Evolutionary conservation across 768 basidiomycete species (phyloP).

Genomic region (Amanita pseudoporphyria): DNA sequence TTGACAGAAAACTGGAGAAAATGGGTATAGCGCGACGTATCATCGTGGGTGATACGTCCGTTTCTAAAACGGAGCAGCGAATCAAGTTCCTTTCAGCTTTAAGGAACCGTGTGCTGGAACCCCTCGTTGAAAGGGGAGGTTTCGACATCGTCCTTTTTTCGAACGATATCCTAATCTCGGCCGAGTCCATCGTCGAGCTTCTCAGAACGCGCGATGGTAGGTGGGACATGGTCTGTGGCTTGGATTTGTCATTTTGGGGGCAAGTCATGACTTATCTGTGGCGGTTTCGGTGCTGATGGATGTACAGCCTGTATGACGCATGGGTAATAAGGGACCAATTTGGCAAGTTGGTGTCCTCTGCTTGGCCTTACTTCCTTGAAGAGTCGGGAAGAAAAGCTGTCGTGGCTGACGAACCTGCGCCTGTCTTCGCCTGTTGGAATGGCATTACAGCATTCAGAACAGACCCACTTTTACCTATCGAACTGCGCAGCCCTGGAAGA

Average conservation of each 20-base stretch:
- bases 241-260: conserved; percentile 4
- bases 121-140: background rate
- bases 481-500: conserved; percentile 17
- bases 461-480: conserved; percentile 30
- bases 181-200: conserved; percentile 1
- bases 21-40: conserved; percentile 1
- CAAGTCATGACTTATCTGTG: background rate
- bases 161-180: background rate
- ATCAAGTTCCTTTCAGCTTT: background rate
- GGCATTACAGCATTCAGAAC: conserved; percentile 31
- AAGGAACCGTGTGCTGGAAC: conserved; percentile 1
- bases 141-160: conserved; percentile 3
- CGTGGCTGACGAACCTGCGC: conserved; percentile 27
- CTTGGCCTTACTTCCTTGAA: conserved; percentile 35
- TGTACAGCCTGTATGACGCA: conserved; percentile 23
- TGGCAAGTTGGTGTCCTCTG: conserved; percentile 19
- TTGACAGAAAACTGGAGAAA: background rate
- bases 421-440: conserved; percentile 38
- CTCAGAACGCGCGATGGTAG: background rate
- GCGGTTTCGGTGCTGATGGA: background rate
- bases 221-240: conserved; percentile 1
- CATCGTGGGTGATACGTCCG: background rate
- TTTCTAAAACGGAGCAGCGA: background rate
- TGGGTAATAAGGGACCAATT: conserved; percentile 28
- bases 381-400: conserved; percentile 24